phyloP scores from a whole-genome alignment of 2,329 filamentous ascomycete species.

The Fusarium luffae region DNA sequence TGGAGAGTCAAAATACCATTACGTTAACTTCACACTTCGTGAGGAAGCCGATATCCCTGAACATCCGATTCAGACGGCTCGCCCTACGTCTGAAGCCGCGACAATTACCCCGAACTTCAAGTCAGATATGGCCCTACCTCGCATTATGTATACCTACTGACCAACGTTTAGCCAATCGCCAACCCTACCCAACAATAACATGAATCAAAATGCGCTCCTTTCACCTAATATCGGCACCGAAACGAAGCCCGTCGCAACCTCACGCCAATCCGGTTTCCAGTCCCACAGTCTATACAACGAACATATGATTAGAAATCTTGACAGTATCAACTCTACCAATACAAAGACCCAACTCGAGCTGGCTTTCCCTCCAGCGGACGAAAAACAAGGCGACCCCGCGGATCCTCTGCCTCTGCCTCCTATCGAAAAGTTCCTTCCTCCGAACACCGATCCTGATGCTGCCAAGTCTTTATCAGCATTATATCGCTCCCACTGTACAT shows the following conservation, averaged over 20 bases:
- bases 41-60: conserved; percentile 65
- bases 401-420: conserved; percentile 84
- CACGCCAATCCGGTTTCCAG: conserved; percentile 31
- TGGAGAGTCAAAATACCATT: conserved; percentile 98
- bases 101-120: conserved; percentile 62
- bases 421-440: conserved; percentile 83
- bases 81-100: conserved; percentile 61
- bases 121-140: conserved; percentile 51
- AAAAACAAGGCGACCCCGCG: conserved; percentile 66
- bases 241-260: conserved; percentile 16
- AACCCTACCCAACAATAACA: conserved; percentile 47
- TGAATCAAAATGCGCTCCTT: conserved; percentile 43
- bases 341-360: conserved; percentile 69
- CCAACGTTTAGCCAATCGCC: conserved; percentile 48
- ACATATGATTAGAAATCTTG: conserved; percentile 64
- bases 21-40: conserved; percentile 73
- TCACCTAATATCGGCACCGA: conserved; percentile 47
- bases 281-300: conserved; percentile 68
- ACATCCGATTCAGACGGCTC: conserved; percentile 57
- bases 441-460: conserved; percentile 85
- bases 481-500: conserved; percentile 95
- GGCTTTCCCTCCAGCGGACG: conserved; percentile 68
- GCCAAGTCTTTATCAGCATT: conserved; percentile 87
- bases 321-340: conserved; percentile 68
- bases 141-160: conserved; percentile 34